Evolutionary conservation across 177 flowering plant species (phyloP).

Genomic region (Vitis hybrid): DNA sequence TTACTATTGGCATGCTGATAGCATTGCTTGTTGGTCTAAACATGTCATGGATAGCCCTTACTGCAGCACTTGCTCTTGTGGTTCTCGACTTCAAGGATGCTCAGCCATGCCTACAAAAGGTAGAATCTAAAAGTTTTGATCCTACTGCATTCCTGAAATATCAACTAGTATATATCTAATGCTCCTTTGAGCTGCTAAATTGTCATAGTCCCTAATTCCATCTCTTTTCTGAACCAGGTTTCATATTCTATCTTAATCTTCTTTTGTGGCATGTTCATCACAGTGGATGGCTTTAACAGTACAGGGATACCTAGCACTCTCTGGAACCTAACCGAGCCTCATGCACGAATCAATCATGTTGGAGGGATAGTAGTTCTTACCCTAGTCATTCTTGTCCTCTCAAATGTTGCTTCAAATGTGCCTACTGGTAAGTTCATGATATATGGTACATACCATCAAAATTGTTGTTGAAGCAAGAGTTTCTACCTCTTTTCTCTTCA

Average conservation of each 20-base stretch:
- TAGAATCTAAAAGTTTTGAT: slow-evolving; percentile 12
- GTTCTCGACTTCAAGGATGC: slow-evolving; percentile 97
- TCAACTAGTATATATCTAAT: no score
- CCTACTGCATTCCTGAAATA: no score
- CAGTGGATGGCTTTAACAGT: slow-evolving; percentile 83
- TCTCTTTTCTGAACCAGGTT: slow-evolving; percentile 41
- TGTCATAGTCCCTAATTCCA: no score
- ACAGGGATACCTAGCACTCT: slow-evolving; percentile 78
- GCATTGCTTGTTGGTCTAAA: slow-evolving; percentile 49
- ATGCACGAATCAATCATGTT: slow-evolving; percentile 50
- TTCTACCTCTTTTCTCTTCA: no score
- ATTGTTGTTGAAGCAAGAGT: no score
- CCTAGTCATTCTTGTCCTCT: slow-evolving; percentile 62
- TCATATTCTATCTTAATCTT: slow-evolving; percentile 81
- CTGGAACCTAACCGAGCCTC: slow-evolving; percentile 80
- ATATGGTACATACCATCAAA: no score
- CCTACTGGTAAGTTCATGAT: slow-evolving; percentile 58
- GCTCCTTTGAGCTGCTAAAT: no score
- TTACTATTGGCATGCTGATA: slow-evolving; percentile 81
- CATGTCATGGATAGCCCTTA: slow-evolving; percentile 94
- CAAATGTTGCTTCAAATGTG: slow-evolving; percentile 87
- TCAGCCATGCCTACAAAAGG: slow-evolving; percentile 77
- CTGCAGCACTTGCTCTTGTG: slow-evolving; percentile 83
- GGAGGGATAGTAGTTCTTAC: slow-evolving; percentile 60
- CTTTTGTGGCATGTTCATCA: slow-evolving; percentile 95